Conservation (phyloP, 805 yeast genomes). For the Tetrapisispora pingtungensis region DNA sequence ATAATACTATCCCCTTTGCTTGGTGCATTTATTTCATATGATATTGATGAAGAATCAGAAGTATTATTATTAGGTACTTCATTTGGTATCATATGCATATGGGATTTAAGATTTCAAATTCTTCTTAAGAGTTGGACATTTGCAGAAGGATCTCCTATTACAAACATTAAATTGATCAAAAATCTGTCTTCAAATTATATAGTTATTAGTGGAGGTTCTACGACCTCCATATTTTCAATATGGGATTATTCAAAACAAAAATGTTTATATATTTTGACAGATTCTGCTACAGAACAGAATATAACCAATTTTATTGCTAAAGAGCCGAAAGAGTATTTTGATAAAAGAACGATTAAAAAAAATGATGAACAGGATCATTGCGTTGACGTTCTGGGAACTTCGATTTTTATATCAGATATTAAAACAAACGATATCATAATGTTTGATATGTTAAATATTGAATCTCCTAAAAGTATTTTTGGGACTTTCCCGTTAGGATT, state of each 20-base stretch:
- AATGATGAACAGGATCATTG: constrained; percentile 1
- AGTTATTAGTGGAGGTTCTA: constrained; percentile 59
- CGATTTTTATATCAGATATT: constrained; percentile 14
- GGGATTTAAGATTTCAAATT: constrained; percentile 69
- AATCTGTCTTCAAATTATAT: constrained; percentile 30
- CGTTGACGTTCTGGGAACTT: constrained; percentile 6
- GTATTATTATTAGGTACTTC: constrained; percentile 73
- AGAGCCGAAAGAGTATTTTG: constrained; percentile 6
- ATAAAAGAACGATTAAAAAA: background rate
- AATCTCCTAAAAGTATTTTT: constrained; percentile 6
- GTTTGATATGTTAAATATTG: constrained; percentile 10
- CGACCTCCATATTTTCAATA: constrained; percentile 47
- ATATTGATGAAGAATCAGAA: constrained; percentile 40
- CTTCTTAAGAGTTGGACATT: constrained; percentile 55
- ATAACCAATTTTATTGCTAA: constrained; percentile 13
- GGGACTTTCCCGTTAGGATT: constrained; percentile 4
- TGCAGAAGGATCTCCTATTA: constrained; percentile 40
- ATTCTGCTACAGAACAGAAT: constrained; percentile 18
- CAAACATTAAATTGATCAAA: constrained; percentile 32
- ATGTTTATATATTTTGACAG: constrained; percentile 39
- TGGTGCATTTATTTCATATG: constrained; percentile 58
- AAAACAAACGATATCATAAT: constrained; percentile 11
- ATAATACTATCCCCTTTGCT: constrained; percentile 49
- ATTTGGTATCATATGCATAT: constrained; percentile 61
- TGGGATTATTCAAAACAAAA: constrained; percentile 66